These are phyloP conservation scores for Hordeum vulgare DNA, from an alignment of 176 grass and related monocot species.

Conservation along the genomic window DNA sequence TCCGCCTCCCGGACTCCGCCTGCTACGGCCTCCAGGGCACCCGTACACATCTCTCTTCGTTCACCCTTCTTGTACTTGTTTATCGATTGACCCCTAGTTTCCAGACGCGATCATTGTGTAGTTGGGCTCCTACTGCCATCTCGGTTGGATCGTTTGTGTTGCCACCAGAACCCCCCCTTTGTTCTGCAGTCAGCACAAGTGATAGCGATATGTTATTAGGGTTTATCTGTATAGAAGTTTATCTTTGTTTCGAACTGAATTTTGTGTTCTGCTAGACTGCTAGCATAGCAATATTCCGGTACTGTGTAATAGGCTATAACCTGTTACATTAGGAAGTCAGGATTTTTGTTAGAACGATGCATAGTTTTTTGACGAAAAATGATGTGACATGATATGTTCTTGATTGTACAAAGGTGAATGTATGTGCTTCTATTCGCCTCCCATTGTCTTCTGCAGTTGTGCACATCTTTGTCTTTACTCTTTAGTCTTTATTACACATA, in stretches of 20 bases:
- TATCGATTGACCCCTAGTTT: neutral
- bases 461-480: neutral
- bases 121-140: neutral
- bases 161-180: neutral
- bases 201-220: neutral
- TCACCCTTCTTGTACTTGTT: neutral
- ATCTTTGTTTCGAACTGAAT: neutral
- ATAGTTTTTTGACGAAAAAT: too few relatives aligned
- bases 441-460: neutral
- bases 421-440: neutral
- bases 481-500: neutral
- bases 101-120: neutral
- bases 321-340: neutral
- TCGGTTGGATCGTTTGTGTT: constrained; percentile 6
- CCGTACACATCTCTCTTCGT: constrained; percentile 25
- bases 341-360: neutral
- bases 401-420: neutral
- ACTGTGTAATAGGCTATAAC: neutral
- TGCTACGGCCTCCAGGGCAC: constrained; percentile 96
- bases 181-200: neutral
- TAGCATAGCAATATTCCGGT: neutral
- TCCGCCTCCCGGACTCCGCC: constrained; percentile 60
- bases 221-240: neutral
- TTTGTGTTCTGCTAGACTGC: neutral
- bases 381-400: neutral